These are phyloP conservation scores for Vicia sativa DNA, from an alignment of 306 rosid species.

Conservation along the genomic window DNA sequence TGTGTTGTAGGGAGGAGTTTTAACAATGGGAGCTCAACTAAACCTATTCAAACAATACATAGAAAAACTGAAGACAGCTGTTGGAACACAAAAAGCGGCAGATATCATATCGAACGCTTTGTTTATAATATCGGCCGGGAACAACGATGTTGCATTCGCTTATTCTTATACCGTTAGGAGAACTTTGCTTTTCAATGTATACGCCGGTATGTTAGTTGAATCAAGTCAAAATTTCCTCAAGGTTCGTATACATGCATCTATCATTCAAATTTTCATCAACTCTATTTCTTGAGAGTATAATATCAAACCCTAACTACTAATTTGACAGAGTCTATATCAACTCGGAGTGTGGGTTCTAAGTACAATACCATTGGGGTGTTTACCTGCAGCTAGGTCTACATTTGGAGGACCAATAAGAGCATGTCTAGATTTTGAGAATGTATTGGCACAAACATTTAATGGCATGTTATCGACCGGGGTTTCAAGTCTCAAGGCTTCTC, in stretches of 20 bases:
- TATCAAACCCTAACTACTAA: neutral
- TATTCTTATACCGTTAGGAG: neutral
- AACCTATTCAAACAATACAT: constrained; percentile 37
- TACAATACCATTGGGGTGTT: constrained; percentile 48
- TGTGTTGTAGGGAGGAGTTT: constrained; percentile 29
- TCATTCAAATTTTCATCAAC: neutral
- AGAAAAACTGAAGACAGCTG: constrained; percentile 16
- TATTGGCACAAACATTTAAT: constrained; percentile 38
- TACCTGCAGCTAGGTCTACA: constrained; percentile 37
- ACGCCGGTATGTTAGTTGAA: constrained; percentile 18
- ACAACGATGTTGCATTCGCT: constrained; percentile 47
- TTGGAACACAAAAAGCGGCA: constrained; percentile 35
- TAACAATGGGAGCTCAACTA: constrained; percentile 27
- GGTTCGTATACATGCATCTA: constrained; percentile 4
- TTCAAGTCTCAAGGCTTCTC: neutral
- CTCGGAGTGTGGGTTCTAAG: constrained; percentile 50
- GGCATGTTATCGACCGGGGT: neutral
- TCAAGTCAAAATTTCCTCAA: constrained; percentile 30
- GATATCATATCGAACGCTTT: constrained; percentile 41
- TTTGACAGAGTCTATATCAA: constrained; percentile 31
- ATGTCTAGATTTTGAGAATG: constrained; percentile 14
- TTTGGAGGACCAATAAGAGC: neutral
- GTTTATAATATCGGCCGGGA: constrained; percentile 38
- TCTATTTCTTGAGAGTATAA: neutral
- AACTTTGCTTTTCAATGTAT: constrained; percentile 1